These are phyloP conservation scores for Drechmeria coniospora DNA, from an alignment of 2,329 filamentous ascomycete genomes.

Conservation along the genomic window DNA sequence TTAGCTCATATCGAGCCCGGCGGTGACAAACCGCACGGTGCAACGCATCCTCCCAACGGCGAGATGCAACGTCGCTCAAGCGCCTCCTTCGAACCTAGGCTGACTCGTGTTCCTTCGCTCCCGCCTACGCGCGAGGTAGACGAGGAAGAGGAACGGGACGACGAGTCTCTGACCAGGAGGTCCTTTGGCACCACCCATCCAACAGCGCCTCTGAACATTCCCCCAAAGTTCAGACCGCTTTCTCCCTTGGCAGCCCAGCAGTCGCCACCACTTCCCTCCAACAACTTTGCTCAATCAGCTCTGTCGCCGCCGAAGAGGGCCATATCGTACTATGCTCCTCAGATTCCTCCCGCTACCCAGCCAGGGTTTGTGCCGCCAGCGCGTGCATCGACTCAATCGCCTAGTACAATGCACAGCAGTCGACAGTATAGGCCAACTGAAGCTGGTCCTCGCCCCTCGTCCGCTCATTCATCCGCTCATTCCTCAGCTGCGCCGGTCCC, in stretches of 20 bases:
- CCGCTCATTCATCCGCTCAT: slow-evolving; percentile 37
- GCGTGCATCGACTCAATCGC: slow-evolving; percentile 48
- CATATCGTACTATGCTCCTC: slow-evolving; percentile 35
- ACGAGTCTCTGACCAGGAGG: slow-evolving; percentile 7
- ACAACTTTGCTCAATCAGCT: slow-evolving; percentile 22
- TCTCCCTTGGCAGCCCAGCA: slow-evolving; percentile 20
- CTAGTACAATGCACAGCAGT: slow-evolving; percentile 29
- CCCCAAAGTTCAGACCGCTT: slow-evolving; percentile 23
- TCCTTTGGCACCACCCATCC: slow-evolving; percentile 12
- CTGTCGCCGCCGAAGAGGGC: slow-evolving; percentile 42
- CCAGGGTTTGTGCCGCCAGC: slow-evolving; percentile 38
- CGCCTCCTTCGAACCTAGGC: slow-evolving; percentile 38
- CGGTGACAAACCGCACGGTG: slow-evolving; percentile 19
- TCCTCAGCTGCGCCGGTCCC: slow-evolving; percentile 22
- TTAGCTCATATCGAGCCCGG: slow-evolving; percentile 47
- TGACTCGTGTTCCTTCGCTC: slow-evolving; percentile 40
- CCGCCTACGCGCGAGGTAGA: slow-evolving; percentile 48
- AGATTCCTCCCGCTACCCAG: slow-evolving; percentile 15
- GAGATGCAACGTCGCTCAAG: slow-evolving; percentile 31
- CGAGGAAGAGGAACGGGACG: slow-evolving; percentile 34
- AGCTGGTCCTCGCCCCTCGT: slow-evolving; percentile 37
- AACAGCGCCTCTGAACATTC: slow-evolving; percentile 11
- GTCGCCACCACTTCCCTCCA: slow-evolving; percentile 32
- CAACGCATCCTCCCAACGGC: slow-evolving; percentile 11
- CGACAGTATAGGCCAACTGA: slow-evolving; percentile 20